Base-by-base conservation (phyloP, 306 rosid species). In the Hippophae gyantsensis region DNA sequence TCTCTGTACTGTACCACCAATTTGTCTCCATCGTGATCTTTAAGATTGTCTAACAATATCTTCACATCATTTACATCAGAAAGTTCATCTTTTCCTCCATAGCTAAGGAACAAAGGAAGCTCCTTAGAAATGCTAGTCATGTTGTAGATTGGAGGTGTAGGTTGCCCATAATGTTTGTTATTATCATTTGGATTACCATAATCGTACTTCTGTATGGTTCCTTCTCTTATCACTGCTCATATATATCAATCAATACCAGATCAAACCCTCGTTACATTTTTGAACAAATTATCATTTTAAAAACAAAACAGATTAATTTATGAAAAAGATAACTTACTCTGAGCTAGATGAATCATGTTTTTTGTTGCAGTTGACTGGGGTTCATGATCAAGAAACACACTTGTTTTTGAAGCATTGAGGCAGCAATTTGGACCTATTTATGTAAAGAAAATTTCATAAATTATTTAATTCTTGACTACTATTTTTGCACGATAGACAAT, bases 301-400 rank as follows among this genome's bases (percentile, higher is more conserved):
- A 40, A 10, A 23, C 46, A 6, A 7, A 48, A 47, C 12, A 12
- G 46, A 12, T 60, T 12, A 43, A 6, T 4, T 49, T 12, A 8
- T 49, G 14, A 49, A 3, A 6, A 14, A 49, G 26, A 53, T 7
- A 9, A 75, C 81, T 68, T 71, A 86, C 94, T 81, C 65, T 86
- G 88, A 72, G 85, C 74, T 13, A 86, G 62, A 71, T 86, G 95
- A 41, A 83, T 65, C 67, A 79, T 32, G 72, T 84, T 86, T 76
- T 81, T 84, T 38, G 90, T 86, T 42, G 95, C 75, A 5, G 86
- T 81, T 49, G 86, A 54, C 62, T 86, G 89, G 18, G 83, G 85
- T 51, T 75, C 81, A 8, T 78, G 83, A 10, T 66, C 73, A 62
- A 76, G 48, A 61, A 74, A 79, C 6, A 50, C 54, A 26, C 60